Evolutionary conservation across 805 yeast species (phyloP).

Genomic region (Osmozyma mogii): DNA sequence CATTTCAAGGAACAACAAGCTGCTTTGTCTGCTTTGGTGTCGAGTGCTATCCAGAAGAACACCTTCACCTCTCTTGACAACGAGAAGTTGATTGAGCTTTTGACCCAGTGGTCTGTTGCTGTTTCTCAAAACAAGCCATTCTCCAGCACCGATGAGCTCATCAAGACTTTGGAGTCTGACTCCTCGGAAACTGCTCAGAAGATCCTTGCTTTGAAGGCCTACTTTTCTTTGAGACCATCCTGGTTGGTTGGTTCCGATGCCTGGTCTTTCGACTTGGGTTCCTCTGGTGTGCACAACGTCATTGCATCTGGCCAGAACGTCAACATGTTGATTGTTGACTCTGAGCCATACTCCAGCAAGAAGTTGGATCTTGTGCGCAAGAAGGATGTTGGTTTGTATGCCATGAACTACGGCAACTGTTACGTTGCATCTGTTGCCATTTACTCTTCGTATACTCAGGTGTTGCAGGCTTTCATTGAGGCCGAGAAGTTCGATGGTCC

Average conservation of each 20-base stretch:
- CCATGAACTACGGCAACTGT: constrained; percentile 84
- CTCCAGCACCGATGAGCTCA: constrained; percentile 15
- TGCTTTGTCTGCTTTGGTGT: constrained; percentile 38
- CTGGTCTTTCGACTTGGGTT: constrained; percentile 91
- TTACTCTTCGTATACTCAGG: constrained; percentile 89
- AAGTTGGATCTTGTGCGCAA: constrained; percentile 49
- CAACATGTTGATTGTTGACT: constrained; percentile 81
- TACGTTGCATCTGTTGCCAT: constrained; percentile 94
- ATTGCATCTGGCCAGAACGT: constrained; percentile 67
- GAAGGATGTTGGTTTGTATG: constrained; percentile 89
- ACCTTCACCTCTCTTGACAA: constrained; percentile 37
- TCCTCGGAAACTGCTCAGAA: constrained; percentile 32
- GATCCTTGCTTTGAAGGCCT: constrained; percentile 39
- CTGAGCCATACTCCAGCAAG: constrained; percentile 54
- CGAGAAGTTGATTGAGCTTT: constrained; percentile 41
- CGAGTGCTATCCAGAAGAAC: constrained; percentile 38
- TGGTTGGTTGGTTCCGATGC: constrained; percentile 95
- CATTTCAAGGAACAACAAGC: constrained; percentile 45
- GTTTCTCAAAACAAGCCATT: constrained; percentile 31
- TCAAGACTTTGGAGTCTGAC: constrained; percentile 23
- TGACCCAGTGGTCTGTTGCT: constrained; percentile 65
- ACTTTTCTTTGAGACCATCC: constrained; percentile 41
- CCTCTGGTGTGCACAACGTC: constrained; percentile 84
- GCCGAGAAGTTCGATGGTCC: constrained; percentile 90
- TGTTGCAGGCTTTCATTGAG: constrained; percentile 79